Evolutionary conservation across 345 rosid species (phyloP), one percentile per base, ranked within the genome.

Genomic region (Citrus trifoliata): DNA sequence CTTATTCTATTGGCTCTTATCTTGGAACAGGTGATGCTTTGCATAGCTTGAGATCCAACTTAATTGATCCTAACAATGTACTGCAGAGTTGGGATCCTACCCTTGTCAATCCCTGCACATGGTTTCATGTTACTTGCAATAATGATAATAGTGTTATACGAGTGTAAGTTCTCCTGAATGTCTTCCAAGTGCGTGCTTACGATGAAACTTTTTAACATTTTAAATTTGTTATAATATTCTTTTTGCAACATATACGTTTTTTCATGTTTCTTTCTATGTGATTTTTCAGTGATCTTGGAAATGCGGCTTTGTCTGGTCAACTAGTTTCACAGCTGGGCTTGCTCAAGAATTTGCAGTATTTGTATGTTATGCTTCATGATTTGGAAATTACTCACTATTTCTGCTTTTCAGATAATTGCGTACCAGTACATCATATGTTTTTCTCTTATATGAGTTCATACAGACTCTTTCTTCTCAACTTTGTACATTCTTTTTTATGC

Each of bases 1-100:
- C 51, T 46, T 13, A 13, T 46, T 10, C 16, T 70, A 37, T 35
- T 66, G 66, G 63, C 72, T 48, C 78, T 58, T 68, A 70, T 78
- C 69, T 81, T 81, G 72, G 67, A 81, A 81, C 93, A 95, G 99
- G 98, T 77, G 99, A 95, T 90, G 99, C 98, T 5, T 86, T 95
- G 88, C 98, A 93, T 83, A 92, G 87, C 83, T 84, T 93, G 67
- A 86, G 97, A 79, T 83, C 88, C 78, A 91, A 85, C 82, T 80
- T 95, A 78, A 76, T 71, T 79, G 99, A 95, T 89, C 99, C 99
- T 19, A 90, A 88, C 86, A 93, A 90, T 87, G 96, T 95, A 71
- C 88, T 95, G 77, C 98, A 93, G 83, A 95, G 99, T 84, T 95
- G 99, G 99, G 99, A 95, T 84, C 95, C 97, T 67, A 93, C 97